Evolutionary conservation across 345 rosid species (phyloP), one percentile per base, ranked within the genome.

Genomic region (Trapa incisa): DNA sequence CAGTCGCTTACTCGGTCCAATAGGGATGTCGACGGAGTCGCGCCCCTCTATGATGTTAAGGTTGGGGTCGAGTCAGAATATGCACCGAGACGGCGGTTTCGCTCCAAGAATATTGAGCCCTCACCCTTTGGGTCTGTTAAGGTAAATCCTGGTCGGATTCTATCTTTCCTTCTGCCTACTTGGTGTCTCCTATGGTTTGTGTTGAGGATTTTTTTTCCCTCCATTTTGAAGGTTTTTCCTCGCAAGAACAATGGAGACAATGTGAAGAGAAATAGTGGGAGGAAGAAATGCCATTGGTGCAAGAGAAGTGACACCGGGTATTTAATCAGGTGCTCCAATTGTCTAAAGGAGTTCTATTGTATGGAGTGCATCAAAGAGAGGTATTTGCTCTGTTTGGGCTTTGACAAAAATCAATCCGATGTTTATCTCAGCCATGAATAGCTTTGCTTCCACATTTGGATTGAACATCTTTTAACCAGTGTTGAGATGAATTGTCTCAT

Each of bases 221-320:
- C 53, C 70, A 68, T 52, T 70, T 5, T 48, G 33, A 72, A 84
- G 97, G 86, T 77, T 69, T 69, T 87, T 67, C 95, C 89, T 11
- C 82, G 70, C 74, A 85, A 78, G 80, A 86, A 75, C 69, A 73
- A 81, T 68, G 67, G 77, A 71, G 80, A 77, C 76, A 83, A 71
- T 78, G 71, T 80, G 64, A 84, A 79, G 79, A 79, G 77, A 71
- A 81, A 79, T 70, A 83, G 80, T 70, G 84, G 80, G 80, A 84
- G 84, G 79, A 87, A 80, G 85, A 84, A 77, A 69, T 94, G 99
- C 42, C 99, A 94, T 70, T 85, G 87, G 95, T 94, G 99, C 80
- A 80, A 83, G 78, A 84, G 80, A 56, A 84, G 80, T 43, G 78
- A 81, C 35, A 71, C 79, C 71, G 71, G 48, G 79, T 71, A 70